Evolutionary conservation across 768 basidiomycete species (phyloP).

Genomic region (Boletus rex-veris): DNA sequence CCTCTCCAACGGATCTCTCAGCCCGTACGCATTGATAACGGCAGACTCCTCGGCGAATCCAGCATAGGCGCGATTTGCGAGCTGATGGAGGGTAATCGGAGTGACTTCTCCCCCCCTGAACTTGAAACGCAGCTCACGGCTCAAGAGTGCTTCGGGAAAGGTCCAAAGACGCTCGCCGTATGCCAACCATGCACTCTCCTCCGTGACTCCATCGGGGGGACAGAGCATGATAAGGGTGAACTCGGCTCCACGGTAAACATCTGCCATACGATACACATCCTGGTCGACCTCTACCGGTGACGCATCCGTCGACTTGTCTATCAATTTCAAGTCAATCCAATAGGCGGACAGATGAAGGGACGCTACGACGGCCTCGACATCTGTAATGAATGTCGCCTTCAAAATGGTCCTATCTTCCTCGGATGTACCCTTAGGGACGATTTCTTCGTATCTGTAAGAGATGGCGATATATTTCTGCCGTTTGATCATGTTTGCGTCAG

Average conservation of each 20-base stretch:
- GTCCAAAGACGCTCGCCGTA: slow-evolving; percentile 27
- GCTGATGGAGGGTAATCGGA: slow-evolving; percentile 19
- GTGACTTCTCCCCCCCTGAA: slow-evolving; percentile 12
- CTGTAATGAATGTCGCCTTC: neutral
- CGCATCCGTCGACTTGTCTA: neutral
- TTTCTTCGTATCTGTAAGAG: slow-evolving; percentile 16
- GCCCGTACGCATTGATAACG: slow-evolving; percentile 20
- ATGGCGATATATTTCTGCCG: slow-evolving; percentile 17
- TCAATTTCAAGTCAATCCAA: slow-evolving; percentile 19
- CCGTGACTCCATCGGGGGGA: neutral
- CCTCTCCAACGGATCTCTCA: slow-evolving; percentile 22
- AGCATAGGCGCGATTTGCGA: slow-evolving; percentile 22
- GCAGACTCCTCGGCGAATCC: slow-evolving; percentile 16
- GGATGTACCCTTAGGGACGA: neutral
- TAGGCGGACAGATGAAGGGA: slow-evolving; percentile 17
- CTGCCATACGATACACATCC: slow-evolving; percentile 25
- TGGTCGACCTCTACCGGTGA: slow-evolving; percentile 5
- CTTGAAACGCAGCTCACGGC: slow-evolving; percentile 18
- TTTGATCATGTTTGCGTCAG: neutral
- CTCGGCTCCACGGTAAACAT: slow-evolving; percentile 18
- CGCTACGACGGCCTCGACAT: neutral
- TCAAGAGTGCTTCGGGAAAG: slow-evolving; percentile 21
- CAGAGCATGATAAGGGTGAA: slow-evolving; percentile 24
- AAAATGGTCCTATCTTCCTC: neutral
- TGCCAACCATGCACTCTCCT: slow-evolving; percentile 9